Conservation (phyloP, 73 alveolate species). For the Paramecium sexaurelia region DNA sequence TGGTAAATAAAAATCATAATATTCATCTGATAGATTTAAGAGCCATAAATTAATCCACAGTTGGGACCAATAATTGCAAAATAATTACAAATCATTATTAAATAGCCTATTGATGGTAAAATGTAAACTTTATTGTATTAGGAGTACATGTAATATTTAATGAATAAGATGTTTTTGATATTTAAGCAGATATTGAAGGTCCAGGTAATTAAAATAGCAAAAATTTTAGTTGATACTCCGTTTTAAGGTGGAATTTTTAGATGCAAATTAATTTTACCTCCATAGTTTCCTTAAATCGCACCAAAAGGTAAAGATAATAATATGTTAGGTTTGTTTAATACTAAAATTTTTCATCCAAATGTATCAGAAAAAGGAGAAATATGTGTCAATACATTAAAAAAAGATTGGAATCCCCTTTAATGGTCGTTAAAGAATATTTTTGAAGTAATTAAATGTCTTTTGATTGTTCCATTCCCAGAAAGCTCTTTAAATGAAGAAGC, state of each 20-base stretch:
- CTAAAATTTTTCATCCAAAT: constrained; percentile 98
- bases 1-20: constrained; percentile 11
- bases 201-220: constrained; percentile 75
- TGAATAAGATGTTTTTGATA: constrained; percentile 91
- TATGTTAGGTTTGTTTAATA: constrained; percentile 80
- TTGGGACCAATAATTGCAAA: constrained; percentile 47
- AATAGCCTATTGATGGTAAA: constrained; percentile 52
- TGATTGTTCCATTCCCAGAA: constrained; percentile 99
- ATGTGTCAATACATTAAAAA: constrained; percentile 95
- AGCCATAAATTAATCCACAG: constrained; percentile 31
- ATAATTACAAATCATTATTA: background rate
- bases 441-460: constrained; percentile 97
- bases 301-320: constrained; percentile 87
- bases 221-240: constrained; percentile 81
- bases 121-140: background rate
- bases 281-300: constrained; percentile 93
- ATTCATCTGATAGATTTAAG: background rate
- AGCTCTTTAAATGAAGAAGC: constrained; percentile 99
- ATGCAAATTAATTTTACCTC: constrained; percentile 86
- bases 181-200: constrained; percentile 95
- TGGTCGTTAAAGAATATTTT: constrained; percentile 95
- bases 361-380: constrained; percentile 97
- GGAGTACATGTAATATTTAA: constrained; percentile 87
- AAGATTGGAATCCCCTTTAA: constrained; percentile 95
- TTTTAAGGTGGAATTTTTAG: constrained; percentile 96